Base-by-base conservation (phyloP, 2,329 filamentous ascomycete genomes). In the Drechslerella coelobrocha region DNA sequence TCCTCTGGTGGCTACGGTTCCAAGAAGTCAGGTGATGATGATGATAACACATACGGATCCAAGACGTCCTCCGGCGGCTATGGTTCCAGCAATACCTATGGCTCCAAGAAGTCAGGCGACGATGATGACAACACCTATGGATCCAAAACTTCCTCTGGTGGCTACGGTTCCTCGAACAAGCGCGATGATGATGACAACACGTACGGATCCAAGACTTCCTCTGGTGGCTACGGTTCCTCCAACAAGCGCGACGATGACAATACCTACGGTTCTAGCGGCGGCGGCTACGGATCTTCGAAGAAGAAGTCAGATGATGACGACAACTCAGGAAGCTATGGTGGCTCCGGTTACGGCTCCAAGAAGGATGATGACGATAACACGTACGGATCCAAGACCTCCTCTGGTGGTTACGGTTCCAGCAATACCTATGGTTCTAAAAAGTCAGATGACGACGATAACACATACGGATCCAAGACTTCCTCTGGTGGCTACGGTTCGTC, bases 361-460 rank as follows among this genome's bases (percentile, higher is more conserved):
- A 80, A 79, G 43, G 24, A 45, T 39, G 27, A 21, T 23, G 21
- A 41, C 37, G 48, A 52, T 8, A 24, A 52, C 48, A 7, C n/a
- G 21, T 82, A 84, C 55, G 81, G 81, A 57, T 77, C 78, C 29
- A 78, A 78, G 48, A 80, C 79, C 43, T 76, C 76, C 2, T 53
- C 34, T 19, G 75, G 48, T 39, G 45, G 54, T 19, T 9, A 60
- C 17, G 55, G 48, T 19, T 39, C 12, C 14, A 41, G 27, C 17
- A 26, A 48, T 26, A 48, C 45, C 23, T 68, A 68, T 39, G 62
- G 62, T 12, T 60, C 55, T 23, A 62, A 68, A 29, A 61, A 61
- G 19, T 34, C 56, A 5, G 78, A 47, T 73, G 73, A 0, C 73
- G 76, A 65, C 72, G 39, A 37, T 27, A 37, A 48, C 27, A 19